Evolutionary conservation across 129 eudicot species (phyloP).

Genomic region (Tagetes patula): DNA sequence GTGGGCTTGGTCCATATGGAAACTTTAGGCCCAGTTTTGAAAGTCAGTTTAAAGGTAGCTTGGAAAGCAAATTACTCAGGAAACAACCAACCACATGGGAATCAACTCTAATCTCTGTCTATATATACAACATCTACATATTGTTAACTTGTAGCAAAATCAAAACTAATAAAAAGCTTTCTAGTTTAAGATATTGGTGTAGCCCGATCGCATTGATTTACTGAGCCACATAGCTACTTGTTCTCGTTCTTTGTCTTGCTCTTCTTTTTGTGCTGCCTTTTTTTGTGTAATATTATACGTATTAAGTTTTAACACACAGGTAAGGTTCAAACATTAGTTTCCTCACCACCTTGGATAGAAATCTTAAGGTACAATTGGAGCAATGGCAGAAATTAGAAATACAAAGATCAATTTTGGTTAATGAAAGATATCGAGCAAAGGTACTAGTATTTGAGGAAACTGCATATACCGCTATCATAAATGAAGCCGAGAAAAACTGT

Average conservation of each 20-base stretch:
- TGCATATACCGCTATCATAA: too few relatives aligned
- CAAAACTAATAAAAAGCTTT: too few relatives aligned
- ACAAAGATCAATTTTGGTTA: conserved; percentile 49
- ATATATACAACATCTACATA: too few relatives aligned
- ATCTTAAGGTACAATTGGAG: too few relatives aligned
- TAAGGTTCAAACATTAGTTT: background rate
- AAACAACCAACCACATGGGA: conserved; percentile 28
- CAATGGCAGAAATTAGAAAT: conserved; percentile 35
- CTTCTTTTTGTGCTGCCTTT: background rate
- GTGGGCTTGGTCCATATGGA: conserved; percentile 47
- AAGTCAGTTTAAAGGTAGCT: too few relatives aligned
- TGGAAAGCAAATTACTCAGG: conserved; percentile 42
- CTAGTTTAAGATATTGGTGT: too few relatives aligned
- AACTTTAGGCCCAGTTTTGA: conserved; percentile 19
- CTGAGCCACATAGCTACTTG: background rate
- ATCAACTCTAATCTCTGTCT: too few relatives aligned
- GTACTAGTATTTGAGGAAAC: too few relatives aligned
- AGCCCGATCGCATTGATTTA: background rate
- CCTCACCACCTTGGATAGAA: background rate
- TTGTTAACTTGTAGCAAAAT: background rate
- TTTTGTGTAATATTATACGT: background rate
- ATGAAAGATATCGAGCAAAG: too few relatives aligned
- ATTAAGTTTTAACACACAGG: background rate
- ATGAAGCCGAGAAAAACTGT: too few relatives aligned
- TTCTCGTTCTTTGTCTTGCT: background rate